Conservation (phyloP, 2,329 filamentous ascomycete species). For the Anthostomella pinea region DNA sequence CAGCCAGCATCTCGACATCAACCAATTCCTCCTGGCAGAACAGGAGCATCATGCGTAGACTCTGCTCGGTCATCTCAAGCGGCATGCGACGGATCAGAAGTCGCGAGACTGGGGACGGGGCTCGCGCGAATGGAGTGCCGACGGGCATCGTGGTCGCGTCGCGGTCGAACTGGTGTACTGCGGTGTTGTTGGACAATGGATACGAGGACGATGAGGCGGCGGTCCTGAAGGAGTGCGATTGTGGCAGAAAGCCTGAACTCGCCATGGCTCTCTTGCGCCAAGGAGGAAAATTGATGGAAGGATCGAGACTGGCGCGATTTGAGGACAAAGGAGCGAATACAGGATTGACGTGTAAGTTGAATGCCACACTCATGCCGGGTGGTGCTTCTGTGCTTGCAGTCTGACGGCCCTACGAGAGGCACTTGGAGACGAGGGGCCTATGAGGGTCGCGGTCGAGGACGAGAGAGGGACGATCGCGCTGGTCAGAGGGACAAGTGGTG, state of each 20-base stretch:
- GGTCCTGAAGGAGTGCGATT: conserved; percentile 39
- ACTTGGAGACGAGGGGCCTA: conserved; percentile 17
- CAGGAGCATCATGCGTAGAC: conserved; percentile 54
- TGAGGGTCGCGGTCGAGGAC: conserved; percentile 11
- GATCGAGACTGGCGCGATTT: conserved; percentile 23
- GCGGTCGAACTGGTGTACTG: conserved; percentile 38
- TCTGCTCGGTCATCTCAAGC: conserved; percentile 50
- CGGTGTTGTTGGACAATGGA: conserved; percentile 31
- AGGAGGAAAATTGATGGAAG: conserved; percentile 13
- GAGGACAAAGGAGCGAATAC: conserved; percentile 25
- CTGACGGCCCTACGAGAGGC: conserved; percentile 18
- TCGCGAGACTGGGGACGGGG: conserved; percentile 35
- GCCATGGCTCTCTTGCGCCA: conserved; percentile 41
- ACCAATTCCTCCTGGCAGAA: conserved; percentile 57
- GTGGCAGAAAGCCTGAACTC: conserved; percentile 41
- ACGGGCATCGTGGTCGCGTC: conserved; percentile 39
- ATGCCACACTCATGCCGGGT: conserved; percentile 26
- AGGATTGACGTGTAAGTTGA: conserved; percentile 21
- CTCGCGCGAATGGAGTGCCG: conserved; percentile 38
- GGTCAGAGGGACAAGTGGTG: conserved; percentile 27
- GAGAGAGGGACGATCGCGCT: conserved; percentile 28
- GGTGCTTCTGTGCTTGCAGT: conserved; percentile 28
- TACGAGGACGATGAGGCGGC: conserved; percentile 30
- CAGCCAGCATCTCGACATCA: conserved; percentile 48
- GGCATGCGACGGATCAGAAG: conserved; percentile 56